Evolutionary conservation across 345 rosid genomes (phyloP), one percentile per base, ranked within the genome.

Genomic region (Lenwebbia sp.): DNA sequence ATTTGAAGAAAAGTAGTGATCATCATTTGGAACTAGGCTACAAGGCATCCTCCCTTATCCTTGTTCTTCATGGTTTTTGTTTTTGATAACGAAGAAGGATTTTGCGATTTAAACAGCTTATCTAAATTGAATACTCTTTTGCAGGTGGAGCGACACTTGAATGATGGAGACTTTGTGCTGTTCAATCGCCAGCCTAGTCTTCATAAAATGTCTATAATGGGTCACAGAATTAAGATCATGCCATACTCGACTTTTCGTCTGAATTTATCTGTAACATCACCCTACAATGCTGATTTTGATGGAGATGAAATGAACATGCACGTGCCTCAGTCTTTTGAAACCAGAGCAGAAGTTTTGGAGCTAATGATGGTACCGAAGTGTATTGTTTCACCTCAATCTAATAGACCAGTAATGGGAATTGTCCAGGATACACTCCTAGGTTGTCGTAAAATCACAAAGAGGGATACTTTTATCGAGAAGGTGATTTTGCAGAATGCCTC

Each of bases 271-370:
- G 99, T 96, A 65, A 97, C 99, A 49, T 95, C 99, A 44, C 99
- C 99, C 23, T 97, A 97, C 90, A 97, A 97, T 96, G 99, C 99
- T 90, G 99, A 96, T 91, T 97, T 97, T 93, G 99, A 97, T 88
- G 99, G 99, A 84, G 99, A 97, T 93, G 99, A 97, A 93, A 97
- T 97, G 99, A 97, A 97, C 85, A 97, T 97, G 99, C 99, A 96
- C 85, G 98, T 96, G 44, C 99, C 99, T 53, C 99, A 96, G 82
- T 97, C 96, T 87, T 97, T 91, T 70, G 99, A 96, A 93, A 95
- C 99, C 78, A 92, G 99, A 91, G 99, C 99, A 5, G 99, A 97
- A 90, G 99, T 97, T 10, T 85, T 94, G 88, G 99, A 97, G 92
- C 93, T 97, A 87, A 97, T 97, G 99, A 96, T 97, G 99, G 99